Evolutionary conservation across 225 moss, liverwort and hornwort genomes (phyloP).

Genomic region (Straminergon stramineum): DNA sequence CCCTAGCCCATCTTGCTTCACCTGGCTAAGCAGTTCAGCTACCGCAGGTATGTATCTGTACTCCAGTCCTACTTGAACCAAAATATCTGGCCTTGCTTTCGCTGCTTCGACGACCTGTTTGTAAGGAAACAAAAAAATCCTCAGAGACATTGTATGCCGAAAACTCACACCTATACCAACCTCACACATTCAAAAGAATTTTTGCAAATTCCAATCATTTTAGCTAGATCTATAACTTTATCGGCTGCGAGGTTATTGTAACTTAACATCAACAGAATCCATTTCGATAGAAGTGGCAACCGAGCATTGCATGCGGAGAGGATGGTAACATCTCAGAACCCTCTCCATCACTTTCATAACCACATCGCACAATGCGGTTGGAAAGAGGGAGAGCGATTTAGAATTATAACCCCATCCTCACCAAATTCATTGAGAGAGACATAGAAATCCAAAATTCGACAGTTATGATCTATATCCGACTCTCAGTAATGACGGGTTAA

Average conservation of each 20-base stretch:
- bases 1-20: constrained; percentile 41
- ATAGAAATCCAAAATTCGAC: not conserved
- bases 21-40: constrained; percentile 47
- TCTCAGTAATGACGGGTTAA: not conserved
- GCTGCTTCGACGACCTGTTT: constrained; percentile 66
- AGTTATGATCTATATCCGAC: not conserved
- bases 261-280: not conserved
- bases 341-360: not conserved
- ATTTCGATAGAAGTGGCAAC: not conserved
- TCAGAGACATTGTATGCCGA: not conserved
- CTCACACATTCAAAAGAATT: not conserved
- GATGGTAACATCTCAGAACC: not conserved
- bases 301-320: not conserved
- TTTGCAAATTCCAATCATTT: not conserved
- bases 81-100: constrained; percentile 50
- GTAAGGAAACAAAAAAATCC: not conserved
- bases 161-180: not conserved
- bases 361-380: not conserved
- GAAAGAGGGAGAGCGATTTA: not conserved
- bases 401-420: not conserved
- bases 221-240: not conserved
- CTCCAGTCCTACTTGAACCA: constrained; percentile 86
- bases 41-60: constrained; percentile 82
- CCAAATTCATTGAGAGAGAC: not conserved
- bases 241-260: not conserved